phyloP scores from a whole-genome alignment of 164 flowering plant species.

The Cinnamomum chago region DNA sequence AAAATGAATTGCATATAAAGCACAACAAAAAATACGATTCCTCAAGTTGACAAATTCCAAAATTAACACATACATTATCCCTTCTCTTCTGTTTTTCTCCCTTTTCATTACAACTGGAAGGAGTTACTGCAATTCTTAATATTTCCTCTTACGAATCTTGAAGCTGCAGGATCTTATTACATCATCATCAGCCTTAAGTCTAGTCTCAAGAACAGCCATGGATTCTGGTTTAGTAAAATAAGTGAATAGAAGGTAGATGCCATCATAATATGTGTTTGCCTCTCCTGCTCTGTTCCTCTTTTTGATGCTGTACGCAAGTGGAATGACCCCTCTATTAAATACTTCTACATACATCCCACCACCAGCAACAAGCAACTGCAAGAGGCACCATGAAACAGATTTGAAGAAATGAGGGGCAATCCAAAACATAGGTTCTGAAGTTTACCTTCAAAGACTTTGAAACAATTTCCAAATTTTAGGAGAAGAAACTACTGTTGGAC shows the following conservation, averaged over 20 bases:
- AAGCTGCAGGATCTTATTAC: conserved; percentile 71
- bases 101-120: neutral
- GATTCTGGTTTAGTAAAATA: conserved; percentile 70
- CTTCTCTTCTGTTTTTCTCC: neutral
- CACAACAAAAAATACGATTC: neutral
- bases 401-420: neutral
- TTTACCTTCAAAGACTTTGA: neutral
- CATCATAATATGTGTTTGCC: conserved; percentile 84
- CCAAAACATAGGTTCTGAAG: neutral
- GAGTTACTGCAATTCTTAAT: conserved; percentile 13
- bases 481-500: no score
- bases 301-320: conserved; percentile 78
- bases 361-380: conserved; percentile 90
- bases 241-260: conserved; percentile 88
- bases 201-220: conserved; percentile 42
- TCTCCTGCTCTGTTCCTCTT: conserved; percentile 92
- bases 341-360: conserved; percentile 98
- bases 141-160: conserved; percentile 72
- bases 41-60: neutral
- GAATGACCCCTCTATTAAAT: conserved; percentile 93
- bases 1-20: neutral
- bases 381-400: neutral
- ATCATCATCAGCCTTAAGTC: conserved; percentile 60
- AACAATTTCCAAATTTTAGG: no score
- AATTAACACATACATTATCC: neutral